Conservation (phyloP, 805 yeast genomes). For the Candida gorgasii region DNA sequence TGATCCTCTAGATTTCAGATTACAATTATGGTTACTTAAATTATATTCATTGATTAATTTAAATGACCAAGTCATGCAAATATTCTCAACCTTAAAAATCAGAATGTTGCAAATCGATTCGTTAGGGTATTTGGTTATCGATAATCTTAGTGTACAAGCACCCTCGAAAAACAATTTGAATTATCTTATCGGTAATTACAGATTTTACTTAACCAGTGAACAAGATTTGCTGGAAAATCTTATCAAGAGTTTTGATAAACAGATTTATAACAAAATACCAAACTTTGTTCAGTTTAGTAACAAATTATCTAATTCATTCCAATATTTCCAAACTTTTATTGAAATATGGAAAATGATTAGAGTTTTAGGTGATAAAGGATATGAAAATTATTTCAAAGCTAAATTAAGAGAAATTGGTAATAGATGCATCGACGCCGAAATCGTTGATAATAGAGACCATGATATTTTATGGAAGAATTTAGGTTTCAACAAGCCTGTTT, state of each 20-base stretch:
- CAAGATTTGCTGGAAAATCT: conserved; percentile 52
- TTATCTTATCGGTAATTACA: conserved; percentile 32
- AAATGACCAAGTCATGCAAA: conserved; percentile 46
- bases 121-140: conserved; percentile 45
- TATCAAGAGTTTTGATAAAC: conserved; percentile 54
- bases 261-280: conserved; percentile 63
- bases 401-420: conserved; percentile 17
- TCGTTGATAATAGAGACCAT: conserved; percentile 61
- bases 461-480: conserved; percentile 51
- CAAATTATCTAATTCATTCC: conserved; percentile 51
- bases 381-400: conserved; percentile 27
- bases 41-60: conserved; percentile 62
- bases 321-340: conserved; percentile 35
- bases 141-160: conserved; percentile 29
- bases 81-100: conserved; percentile 58
- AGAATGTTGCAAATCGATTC: conserved; percentile 80
- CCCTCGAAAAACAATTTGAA: conserved; percentile 46
- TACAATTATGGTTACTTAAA: conserved; percentile 69
- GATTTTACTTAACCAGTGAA: conserved; percentile 56
- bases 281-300: conserved; percentile 64
- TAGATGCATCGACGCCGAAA: conserved; percentile 12
- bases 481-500: conserved; percentile 24
- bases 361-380: conserved; percentile 27
- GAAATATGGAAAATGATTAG: conserved; percentile 18
- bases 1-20: conserved; percentile 74